Conservation (phyloP, 176 grass and related monocot genomes). For the Cenchrus americanus region DNA sequence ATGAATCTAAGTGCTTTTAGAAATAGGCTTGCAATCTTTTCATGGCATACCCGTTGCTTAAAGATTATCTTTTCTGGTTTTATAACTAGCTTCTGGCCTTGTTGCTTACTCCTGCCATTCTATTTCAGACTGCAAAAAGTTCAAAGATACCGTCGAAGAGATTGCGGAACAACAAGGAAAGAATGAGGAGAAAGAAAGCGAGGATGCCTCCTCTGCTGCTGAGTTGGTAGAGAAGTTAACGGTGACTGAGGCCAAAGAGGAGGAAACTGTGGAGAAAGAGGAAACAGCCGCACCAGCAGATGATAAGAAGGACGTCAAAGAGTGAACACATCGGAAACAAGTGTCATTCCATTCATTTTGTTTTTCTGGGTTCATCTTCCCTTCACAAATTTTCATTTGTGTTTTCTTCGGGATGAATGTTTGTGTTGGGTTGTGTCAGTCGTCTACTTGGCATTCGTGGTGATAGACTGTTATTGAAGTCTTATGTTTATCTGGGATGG, state of each 20-base stretch:
- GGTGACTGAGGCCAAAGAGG: constrained; percentile 36
- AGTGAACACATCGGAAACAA: constrained; percentile 28
- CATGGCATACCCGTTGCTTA: not conserved
- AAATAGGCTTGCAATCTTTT: not conserved
- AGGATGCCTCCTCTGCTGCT: constrained; percentile 52
- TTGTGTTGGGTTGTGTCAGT: constrained; percentile 17
- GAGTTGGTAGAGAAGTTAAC: constrained; percentile 57
- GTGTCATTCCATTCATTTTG: constrained; percentile 48
- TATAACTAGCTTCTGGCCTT: not conserved
- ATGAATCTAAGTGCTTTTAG: not conserved
- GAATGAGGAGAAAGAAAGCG: constrained; percentile 44
- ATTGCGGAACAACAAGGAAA: constrained; percentile 53
- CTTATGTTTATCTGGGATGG: constrained; percentile 33
- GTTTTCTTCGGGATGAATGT: constrained; percentile 35
- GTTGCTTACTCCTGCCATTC: not conserved
- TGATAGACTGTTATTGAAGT: constrained; percentile 8
- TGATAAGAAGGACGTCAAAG: constrained; percentile 47
- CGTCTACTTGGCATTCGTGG: constrained; percentile 18
- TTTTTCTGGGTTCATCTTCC: constrained; percentile 24
- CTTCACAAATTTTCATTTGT: constrained; percentile 52
- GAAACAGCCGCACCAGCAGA: constrained; percentile 19
- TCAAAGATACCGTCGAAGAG: constrained; percentile 63
- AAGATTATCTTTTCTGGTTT: not conserved
- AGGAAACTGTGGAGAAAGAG: constrained; percentile 38
- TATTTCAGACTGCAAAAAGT: constrained; percentile 74